Conservation (phyloP, 2,329 filamentous ascomycete genomes). For the Cladosporium sp. region DNA sequence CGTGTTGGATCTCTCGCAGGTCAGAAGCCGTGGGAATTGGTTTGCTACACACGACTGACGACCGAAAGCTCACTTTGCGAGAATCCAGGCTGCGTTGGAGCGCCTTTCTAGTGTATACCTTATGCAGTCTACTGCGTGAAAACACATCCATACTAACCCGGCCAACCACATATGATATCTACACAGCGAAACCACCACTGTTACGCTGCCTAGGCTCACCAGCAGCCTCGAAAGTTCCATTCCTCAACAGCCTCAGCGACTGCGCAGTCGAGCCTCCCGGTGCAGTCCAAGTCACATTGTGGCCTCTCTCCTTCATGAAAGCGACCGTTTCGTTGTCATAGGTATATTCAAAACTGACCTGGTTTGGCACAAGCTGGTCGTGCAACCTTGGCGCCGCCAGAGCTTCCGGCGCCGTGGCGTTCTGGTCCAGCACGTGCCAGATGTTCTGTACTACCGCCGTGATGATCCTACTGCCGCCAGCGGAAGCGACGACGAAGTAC, state of each 20-base stretch:
- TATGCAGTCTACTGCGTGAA: neutral
- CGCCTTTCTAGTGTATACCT: neutral
- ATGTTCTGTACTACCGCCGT: conserved; percentile 69
- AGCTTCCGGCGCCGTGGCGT: conserved; percentile 54
- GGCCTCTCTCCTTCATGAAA: conserved; percentile 58
- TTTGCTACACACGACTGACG: no score
- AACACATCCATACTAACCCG: neutral
- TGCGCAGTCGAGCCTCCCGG: conserved; percentile 64
- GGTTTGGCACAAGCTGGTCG: conserved; percentile 73
- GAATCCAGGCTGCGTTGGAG: neutral
- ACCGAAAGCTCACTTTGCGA: no score
- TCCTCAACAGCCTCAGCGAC: conserved; percentile 53
- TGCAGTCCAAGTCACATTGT: conserved; percentile 65
- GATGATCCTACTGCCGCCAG: conserved; percentile 78
- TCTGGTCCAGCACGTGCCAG: conserved; percentile 64
- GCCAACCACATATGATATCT: neutral
- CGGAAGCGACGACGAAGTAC: conserved; percentile 65
- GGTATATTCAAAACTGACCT: conserved; percentile 58
- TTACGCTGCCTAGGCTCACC: conserved; percentile 68
- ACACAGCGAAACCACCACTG: conserved; percentile 54
- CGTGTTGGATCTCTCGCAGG: no score
- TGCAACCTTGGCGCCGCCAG: conserved; percentile 65
- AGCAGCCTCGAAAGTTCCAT: conserved; percentile 71
- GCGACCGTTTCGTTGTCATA: conserved; percentile 61
- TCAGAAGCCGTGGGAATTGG: no score